Evolutionary conservation across 441 rosid species (phyloP).

Genomic region (Adansonia madagascariensis): DNA sequence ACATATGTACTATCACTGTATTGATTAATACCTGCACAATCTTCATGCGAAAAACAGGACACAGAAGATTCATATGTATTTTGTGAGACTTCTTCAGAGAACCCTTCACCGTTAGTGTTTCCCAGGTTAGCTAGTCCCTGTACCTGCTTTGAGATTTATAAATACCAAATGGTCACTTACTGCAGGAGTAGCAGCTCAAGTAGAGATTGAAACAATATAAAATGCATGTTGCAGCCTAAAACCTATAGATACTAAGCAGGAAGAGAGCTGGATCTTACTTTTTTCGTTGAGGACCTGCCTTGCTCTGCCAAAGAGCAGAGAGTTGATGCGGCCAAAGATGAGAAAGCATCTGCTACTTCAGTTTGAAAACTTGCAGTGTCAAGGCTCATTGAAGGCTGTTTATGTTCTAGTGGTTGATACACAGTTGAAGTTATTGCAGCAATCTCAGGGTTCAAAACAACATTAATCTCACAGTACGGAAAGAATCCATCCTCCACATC

Average conservation of each 20-base stretch:
- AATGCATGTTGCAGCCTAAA: background rate
- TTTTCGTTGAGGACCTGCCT: conserved; percentile 41
- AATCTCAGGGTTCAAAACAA: conserved; percentile 39
- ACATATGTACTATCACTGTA: conserved; percentile 15
- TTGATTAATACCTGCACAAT: conserved; percentile 30
- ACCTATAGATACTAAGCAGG: background rate
- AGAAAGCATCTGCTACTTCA: conserved; percentile 35
- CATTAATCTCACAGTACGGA: conserved; percentile 69
- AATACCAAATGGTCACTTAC: background rate
- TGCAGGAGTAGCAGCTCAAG: background rate
- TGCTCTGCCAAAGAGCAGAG: conserved; percentile 48
- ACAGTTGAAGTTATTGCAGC: conserved; percentile 28
- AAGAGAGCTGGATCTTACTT: conserved; percentile 52
- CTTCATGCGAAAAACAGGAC: conserved; percentile 46
- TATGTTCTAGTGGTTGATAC: conserved; percentile 32
- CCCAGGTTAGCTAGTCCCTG: conserved; percentile 45
- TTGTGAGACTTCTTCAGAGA: conserved; percentile 48
- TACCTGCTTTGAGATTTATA: conserved; percentile 41
- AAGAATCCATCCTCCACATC: conserved; percentile 54
- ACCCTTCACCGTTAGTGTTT: conserved; percentile 37
- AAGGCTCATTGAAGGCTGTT: conserved; percentile 24
- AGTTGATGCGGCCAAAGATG: conserved; percentile 52
- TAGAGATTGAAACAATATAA: background rate
- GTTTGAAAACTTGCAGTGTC: conserved; percentile 32
- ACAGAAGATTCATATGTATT: conserved; percentile 40